Percentiles rank a stretch among this genome's conserved stretches.
These are phyloP conservation scores for Trichoderma arundinaceum DNA, from an alignment of 2,329 filamentous ascomycete species.

Conservation along the genomic window DNA sequence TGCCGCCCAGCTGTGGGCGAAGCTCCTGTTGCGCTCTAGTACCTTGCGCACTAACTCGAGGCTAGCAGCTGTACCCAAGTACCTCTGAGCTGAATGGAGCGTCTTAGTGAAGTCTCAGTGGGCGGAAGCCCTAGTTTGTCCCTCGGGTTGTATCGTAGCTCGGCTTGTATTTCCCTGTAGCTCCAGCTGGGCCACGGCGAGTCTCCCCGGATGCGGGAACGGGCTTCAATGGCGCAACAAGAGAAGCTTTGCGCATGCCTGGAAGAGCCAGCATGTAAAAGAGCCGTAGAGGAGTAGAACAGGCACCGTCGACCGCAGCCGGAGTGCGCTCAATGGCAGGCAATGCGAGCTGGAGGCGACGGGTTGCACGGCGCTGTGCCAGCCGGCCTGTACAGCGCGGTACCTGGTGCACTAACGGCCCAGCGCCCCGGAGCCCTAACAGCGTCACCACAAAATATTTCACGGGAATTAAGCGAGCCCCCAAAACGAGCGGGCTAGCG, in stretches of 20 bases:
- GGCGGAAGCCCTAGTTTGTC: constrained; percentile 28
- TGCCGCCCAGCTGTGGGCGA: not conserved
- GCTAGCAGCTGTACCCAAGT: not conserved
- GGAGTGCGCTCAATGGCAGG: constrained; percentile 1
- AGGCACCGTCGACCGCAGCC: not conserved
- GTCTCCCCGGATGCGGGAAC: constrained; percentile 16
- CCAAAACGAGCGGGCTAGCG: constrained; percentile 18
- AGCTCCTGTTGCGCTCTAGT: not conserved
- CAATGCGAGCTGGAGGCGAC: not conserved
- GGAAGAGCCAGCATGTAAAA: not conserved
- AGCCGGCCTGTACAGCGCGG: not conserved
- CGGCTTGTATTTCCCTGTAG: constrained; percentile 27
- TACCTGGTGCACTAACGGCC: constrained; percentile 31
- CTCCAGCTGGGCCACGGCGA: constrained; percentile 9
- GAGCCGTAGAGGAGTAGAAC: not conserved
- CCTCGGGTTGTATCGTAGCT: constrained; percentile 27
- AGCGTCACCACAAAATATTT: constrained; percentile 38
- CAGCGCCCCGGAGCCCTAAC: constrained; percentile 37
- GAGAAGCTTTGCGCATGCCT: constrained; percentile 1
- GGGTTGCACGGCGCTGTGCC: not conserved
- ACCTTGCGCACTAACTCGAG: not conserved
- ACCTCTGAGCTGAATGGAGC: not conserved
- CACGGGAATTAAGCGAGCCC: constrained; percentile 33
- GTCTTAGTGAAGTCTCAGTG: constrained; percentile 5
- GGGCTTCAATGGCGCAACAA: constrained; percentile 15